Conservation (phyloP, 495 filamentous ascomycete species). For the Aspergillus avenaceus region DNA sequence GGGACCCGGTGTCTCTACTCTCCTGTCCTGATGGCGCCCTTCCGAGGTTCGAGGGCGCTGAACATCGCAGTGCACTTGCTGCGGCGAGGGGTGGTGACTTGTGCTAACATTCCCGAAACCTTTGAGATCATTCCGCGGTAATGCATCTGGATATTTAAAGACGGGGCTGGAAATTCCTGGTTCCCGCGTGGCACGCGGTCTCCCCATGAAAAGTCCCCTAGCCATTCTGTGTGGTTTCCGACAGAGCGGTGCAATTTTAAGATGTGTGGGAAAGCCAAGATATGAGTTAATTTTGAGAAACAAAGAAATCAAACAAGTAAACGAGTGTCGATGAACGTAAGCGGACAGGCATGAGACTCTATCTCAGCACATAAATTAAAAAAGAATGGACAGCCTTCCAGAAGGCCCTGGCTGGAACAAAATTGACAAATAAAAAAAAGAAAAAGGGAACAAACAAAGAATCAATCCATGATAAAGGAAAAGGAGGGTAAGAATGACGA, state of each 20-base stretch:
- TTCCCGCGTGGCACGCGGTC: conserved; percentile 20
- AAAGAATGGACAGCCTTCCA: conserved; percentile 50
- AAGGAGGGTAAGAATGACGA: conserved; percentile 13
- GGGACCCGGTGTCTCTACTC: conserved; percentile 8
- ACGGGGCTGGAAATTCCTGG: conserved; percentile 33
- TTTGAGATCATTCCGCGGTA: conserved; percentile 31
- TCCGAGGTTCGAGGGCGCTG: conserved; percentile 23
- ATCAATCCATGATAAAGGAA: conserved; percentile 4
- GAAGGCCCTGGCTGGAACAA: conserved; percentile 33
- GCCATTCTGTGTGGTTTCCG: conserved; percentile 17
- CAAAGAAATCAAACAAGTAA: conserved; percentile 1
- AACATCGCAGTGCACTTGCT: conserved; percentile 17
- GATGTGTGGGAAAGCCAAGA: not conserved
- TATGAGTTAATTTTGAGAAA: conserved; percentile 12
- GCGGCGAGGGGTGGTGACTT: conserved; percentile 4
- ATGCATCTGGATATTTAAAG: conserved; percentile 30
- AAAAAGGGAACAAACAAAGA: no score
- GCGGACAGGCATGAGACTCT: conserved; percentile 6
- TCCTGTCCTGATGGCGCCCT: conserved; percentile 14
- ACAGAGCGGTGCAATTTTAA: not conserved
- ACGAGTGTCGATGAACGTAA: conserved; percentile 5
- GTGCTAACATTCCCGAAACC: conserved; percentile 6
- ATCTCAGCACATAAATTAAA: conserved; percentile 12
- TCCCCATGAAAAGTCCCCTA: conserved; percentile 26
- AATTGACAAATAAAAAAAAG: conserved; percentile 12